Base-by-base conservation (phyloP, 2,329 filamentous ascomycete species). In the Apiospora malaysiana region DNA sequence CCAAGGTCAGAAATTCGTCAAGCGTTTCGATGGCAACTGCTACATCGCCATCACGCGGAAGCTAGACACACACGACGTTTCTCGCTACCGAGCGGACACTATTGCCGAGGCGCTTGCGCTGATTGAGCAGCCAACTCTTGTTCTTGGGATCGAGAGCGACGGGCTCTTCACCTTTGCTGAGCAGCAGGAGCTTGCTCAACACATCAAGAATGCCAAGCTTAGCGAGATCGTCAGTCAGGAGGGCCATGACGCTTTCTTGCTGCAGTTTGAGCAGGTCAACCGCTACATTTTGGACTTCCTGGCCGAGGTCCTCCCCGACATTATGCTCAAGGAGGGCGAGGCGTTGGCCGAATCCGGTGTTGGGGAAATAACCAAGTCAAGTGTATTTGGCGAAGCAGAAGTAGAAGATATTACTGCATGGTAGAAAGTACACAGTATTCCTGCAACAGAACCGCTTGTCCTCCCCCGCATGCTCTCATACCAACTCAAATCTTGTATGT, bases 1-100 rank as follows among this genome's bases (percentile, higher is more conserved):
- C 82, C 96, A 99, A 82, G 95, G 94, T 70, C 89, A 92, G 77
- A 99, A 99, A 82, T 99, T 99, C 77, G 96, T 98, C 77, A 94
- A 93, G 81, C 93, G 96, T 12, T 99, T 98, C 81, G 96, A 99
- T 82, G 94, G 94, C 77, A 99, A 99, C 81, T 99, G 96, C 84
- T 99, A 99, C 84, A 98, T 99, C 76, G 95, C 96, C 75, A 98
- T 99, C 82, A 98, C 96, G 5, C 92, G 96, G 77, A 99, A 99
- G 82, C 89, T 99, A 21, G 96, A 99, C 80, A 98, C 96, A 0
- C 96, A 99, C 81, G 96, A 99, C 80, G 90, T 99, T 37, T 97
- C 94, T 18, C 90, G 95, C 56, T 89, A 91, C 78, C 92, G 95
- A 6, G 83, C 90, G n/a, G 76, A 83, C 51, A 85, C 88, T 37